Evolutionary conservation across 129 eudicot genomes (phyloP), one percentile per base, ranked within the genome.

Genomic region (Flaveria robusta): DNA sequence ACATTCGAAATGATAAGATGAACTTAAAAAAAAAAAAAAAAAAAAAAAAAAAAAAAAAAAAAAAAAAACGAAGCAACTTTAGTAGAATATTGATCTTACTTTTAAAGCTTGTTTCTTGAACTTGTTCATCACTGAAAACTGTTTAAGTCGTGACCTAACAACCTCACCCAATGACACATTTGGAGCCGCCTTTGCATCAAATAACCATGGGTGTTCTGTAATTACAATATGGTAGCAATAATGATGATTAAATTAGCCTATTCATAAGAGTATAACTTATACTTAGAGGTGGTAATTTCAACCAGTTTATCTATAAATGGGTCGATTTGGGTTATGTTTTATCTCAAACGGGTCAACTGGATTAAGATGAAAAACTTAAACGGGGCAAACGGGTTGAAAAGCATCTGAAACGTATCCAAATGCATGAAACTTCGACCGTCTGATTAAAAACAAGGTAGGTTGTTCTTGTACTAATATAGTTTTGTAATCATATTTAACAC

Each of bases 131-230:
- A 87, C 92, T 9, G 92, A 83, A 51, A 91, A 89, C 64, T 91
- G 97, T 78, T 88, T 91, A 49, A 89, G 96, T 84, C 97, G 85
- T 77, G 96, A 87, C 79, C 86, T 91, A 3, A 91, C 97, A 47
- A 87, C 88, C 87, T 91, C 97, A n/a, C 97, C 97, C 75, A 91
- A 79, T 19, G 95, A 84, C 51, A 89, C 96, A 84, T 88, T 91
- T 77, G 97, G 97, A 80, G 95, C 90, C 66, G 88, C 79, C 82
- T 87, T 89, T 3, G 83, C 83, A 50, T 91, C 74, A 59, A 83
- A 89, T 79, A 91, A 43, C 97, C 97, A 91, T 0, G 97, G 92
- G 74, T 91, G 97, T 77, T 87, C 97, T 91, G 85, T 68, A 81
- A 47, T 19, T 26, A 77, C 27, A 68, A 62, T 46, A 39, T 63